Conservation (phyloP, 371 early-diverging fungal genomes). For the Mucor irregularis region DNA sequence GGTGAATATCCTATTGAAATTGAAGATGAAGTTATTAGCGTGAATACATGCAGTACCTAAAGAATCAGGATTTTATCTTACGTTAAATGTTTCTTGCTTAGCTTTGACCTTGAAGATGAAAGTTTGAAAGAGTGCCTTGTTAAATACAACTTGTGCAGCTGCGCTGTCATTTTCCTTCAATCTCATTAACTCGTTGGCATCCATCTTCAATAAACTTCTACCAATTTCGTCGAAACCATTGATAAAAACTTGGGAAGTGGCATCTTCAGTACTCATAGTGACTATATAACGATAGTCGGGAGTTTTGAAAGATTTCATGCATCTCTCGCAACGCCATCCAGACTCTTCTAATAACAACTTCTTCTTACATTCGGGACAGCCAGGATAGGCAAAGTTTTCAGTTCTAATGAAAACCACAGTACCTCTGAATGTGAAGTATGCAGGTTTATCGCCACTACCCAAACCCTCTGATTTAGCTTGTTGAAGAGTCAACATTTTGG, state of each 20-base stretch:
- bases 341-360: constrained; percentile 71
- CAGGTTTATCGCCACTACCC: constrained; percentile 62
- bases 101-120: constrained; percentile 77
- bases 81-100: constrained; percentile 83
- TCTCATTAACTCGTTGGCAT: constrained; percentile 70
- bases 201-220: constrained; percentile 61
- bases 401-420: constrained; percentile 64
- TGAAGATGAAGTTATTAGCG: neutral
- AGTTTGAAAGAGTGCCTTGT: constrained; percentile 63
- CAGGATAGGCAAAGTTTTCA: constrained; percentile 79
- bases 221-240: constrained; percentile 88
- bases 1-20: constrained; percentile 56
- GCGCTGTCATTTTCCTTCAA: constrained; percentile 48
- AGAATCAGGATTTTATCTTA: constrained; percentile 35
- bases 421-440: constrained; percentile 69
- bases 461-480: constrained; percentile 69
- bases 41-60: neutral
- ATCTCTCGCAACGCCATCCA: constrained; percentile 96
- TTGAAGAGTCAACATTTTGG: constrained; percentile 58
- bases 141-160: constrained; percentile 45
- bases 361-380: constrained; percentile 93
- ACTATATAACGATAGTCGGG: constrained; percentile 87
- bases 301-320: constrained; percentile 61
- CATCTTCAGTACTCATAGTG: constrained; percentile 72
- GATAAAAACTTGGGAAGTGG: constrained; percentile 81